Conservation (phyloP, 108 stramenopile species). For the Skeletonema grethae region DNA sequence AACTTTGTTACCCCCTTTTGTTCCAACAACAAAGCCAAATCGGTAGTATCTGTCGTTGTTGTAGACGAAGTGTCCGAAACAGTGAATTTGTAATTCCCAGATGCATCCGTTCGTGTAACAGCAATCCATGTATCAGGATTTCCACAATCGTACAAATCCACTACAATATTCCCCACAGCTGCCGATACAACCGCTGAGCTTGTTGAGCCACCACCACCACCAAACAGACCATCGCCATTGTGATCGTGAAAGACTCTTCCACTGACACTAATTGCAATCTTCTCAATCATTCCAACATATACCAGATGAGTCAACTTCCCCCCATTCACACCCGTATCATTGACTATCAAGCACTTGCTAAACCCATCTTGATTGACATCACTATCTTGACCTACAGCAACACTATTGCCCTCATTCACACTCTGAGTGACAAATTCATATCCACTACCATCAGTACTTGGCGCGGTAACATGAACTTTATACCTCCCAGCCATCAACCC, state of each 20-base stretch:
- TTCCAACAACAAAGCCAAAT: constrained; percentile 15
- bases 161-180: constrained; percentile 13
- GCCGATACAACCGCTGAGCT: not conserved
- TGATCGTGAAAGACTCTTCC: not conserved
- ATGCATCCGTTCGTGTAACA: constrained; percentile 23
- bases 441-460: not conserved
- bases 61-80: not conserved
- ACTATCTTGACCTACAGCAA: not conserved
- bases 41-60: not conserved
- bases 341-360: not conserved
- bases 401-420: not conserved
- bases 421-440: not conserved
- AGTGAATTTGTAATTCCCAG: constrained; percentile 25
- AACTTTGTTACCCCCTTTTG: constrained; percentile 12
- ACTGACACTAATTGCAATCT: not conserved
- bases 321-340: not conserved
- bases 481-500: not conserved
- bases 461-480: not conserved
- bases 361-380: not conserved
- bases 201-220: not conserved
- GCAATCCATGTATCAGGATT: constrained; percentile 24
- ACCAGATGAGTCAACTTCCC: not conserved
- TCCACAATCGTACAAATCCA: constrained; percentile 39
- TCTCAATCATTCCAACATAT: not conserved
- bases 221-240: constrained; percentile 2